phyloP scores from a whole-genome alignment of 768 basidiomycete genomes.

The Boletus insuetus region DNA sequence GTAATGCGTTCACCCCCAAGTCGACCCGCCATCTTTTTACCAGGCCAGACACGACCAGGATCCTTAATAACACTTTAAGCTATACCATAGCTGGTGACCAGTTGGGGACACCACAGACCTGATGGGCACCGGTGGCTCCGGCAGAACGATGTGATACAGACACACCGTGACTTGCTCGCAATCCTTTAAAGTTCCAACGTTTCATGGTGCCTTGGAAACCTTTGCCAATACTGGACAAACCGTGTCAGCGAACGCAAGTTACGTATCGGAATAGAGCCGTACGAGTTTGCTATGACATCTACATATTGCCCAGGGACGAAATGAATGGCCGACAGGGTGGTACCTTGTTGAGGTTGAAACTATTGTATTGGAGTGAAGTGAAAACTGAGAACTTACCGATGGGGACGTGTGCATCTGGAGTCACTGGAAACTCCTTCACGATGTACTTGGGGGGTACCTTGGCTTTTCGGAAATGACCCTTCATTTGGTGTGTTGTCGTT shows the following conservation, averaged over 20 bases:
- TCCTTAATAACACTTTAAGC: slow-evolving; percentile 51
- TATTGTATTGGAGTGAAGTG: not conserved
- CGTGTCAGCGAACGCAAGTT: slow-evolving; percentile 5
- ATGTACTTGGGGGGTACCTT: slow-evolving; percentile 78
- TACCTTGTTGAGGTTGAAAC: slow-evolving; percentile 48
- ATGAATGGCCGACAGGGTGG: slow-evolving; percentile 85
- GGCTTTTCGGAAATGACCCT: slow-evolving; percentile 86
- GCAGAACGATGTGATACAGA: slow-evolving; percentile 91
- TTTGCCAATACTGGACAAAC: slow-evolving; percentile 78
- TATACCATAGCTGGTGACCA: not conserved
- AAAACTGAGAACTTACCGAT: slow-evolving; percentile 56
- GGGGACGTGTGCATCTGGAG: slow-evolving; percentile 84
- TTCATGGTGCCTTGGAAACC: slow-evolving; percentile 99
- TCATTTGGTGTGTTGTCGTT: slow-evolving; percentile 73
- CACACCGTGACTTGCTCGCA: slow-evolving; percentile 93
- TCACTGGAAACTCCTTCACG: slow-evolving; percentile 86
- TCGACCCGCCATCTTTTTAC: slow-evolving; percentile 97
- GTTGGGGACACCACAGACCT: slow-evolving; percentile 48
- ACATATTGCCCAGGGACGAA: slow-evolving; percentile 98
- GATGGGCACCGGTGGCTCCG: slow-evolving; percentile 93
- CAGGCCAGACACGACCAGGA: slow-evolving; percentile 93
- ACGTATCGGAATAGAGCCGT: slow-evolving; percentile 26
- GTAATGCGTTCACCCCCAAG: slow-evolving; percentile 85
- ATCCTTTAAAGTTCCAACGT: slow-evolving; percentile 88
- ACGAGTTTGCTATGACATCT: slow-evolving; percentile 91